Base-by-base conservation (phyloP, 208 protist species). In the Zelonia costaricensis region DNA sequence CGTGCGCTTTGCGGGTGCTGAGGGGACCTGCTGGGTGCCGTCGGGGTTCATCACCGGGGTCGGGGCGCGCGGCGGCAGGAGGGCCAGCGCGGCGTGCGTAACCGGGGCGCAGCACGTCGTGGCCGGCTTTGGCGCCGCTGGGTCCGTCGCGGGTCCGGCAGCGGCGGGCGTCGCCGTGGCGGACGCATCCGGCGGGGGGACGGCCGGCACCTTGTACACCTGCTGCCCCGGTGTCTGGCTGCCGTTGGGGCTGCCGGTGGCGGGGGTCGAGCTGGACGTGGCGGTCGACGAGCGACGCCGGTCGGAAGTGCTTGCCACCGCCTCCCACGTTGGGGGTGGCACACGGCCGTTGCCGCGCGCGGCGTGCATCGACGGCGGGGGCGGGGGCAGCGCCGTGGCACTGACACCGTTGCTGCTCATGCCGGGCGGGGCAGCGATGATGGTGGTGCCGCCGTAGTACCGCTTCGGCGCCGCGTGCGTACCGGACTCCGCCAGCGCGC, bases 391-490 rank as follows among this genome's bases (percentile, higher is more conserved):
- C 48, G 4, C 31, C 27, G 59, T 25, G 12, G 35, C 38, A 12
- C 6, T 42, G 28, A 18, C 35, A 47, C 4, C 15, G 13, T 38
- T 33, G 23, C 5, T n/a, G 31, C 22, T 8, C 7, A 25, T 28
- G 5, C 22, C 13, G 4, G 64, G 45, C 18, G 52, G 10, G 10
- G n/a, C 30, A 0, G 57, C 25, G 42, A 73, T 73, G 20, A 22
- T 13, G 3, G 66, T 73, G 25, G 66, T 73, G 7, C 66, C 61
- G 4, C 55, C 55, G 48, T 69, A 69, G 35, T 68, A 69, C 16
- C 36, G 28, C 47, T 68, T 63, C 9, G 28, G 12, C 7, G 68
- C 20, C 20, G 9, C 30, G 43, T 45, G 48, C 15, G 40, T 33
- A 28, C 46, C 39, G 25, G 39, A 46, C 44, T 43, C 52, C 27